Evolutionary conservation across 345 rosid genomes (phyloP).

Genomic region (Syzygium grande): DNA sequence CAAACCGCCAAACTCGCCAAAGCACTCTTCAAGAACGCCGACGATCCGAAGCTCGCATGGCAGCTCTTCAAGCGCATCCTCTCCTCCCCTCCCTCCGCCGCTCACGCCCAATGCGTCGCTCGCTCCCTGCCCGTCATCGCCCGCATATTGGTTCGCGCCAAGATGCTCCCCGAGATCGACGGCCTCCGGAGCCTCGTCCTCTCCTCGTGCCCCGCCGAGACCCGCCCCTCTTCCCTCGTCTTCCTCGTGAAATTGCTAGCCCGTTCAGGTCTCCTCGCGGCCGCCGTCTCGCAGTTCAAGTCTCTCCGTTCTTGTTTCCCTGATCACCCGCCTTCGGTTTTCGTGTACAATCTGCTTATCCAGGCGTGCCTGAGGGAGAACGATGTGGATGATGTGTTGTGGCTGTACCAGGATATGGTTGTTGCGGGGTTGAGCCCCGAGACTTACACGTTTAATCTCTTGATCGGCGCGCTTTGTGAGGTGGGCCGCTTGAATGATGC

Average conservation of each 20-base stretch:
- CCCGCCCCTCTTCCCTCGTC: slow-evolving; percentile 26
- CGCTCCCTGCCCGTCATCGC: slow-evolving; percentile 46
- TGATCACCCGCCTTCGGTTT: slow-evolving; percentile 29
- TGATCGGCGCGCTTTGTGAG: slow-evolving; percentile 63
- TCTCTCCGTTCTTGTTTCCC: slow-evolving; percentile 46
- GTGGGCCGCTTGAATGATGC: slow-evolving; percentile 63
- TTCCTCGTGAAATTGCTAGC: slow-evolving; percentile 39
- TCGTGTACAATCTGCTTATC: slow-evolving; percentile 54
- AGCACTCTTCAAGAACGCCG: slow-evolving; percentile 51
- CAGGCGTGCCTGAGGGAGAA: slow-evolving; percentile 34
- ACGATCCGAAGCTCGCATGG: slow-evolving; percentile 82
- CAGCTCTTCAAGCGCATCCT: slow-evolving; percentile 63
- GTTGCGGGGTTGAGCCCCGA: slow-evolving; percentile 48
- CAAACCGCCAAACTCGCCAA: slow-evolving; percentile 38
- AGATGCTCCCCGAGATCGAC: slow-evolving; percentile 63
- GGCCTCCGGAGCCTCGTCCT: slow-evolving; percentile 48
- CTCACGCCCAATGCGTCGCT: slow-evolving; percentile 4
- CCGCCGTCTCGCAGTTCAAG: slow-evolving; percentile 52
- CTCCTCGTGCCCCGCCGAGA: slow-evolving; percentile 12
- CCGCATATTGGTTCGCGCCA: slow-evolving; percentile 51
- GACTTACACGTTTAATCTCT: slow-evolving; percentile 74
- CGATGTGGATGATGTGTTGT: slow-evolving; percentile 43
- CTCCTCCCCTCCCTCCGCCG: slow-evolving; percentile 18
- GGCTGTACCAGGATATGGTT: slow-evolving; percentile 78
- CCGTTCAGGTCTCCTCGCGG: slow-evolving; percentile 32